Base-by-base conservation (phyloP, 805 yeast species). In the Saturnispora sanitii region DNA sequence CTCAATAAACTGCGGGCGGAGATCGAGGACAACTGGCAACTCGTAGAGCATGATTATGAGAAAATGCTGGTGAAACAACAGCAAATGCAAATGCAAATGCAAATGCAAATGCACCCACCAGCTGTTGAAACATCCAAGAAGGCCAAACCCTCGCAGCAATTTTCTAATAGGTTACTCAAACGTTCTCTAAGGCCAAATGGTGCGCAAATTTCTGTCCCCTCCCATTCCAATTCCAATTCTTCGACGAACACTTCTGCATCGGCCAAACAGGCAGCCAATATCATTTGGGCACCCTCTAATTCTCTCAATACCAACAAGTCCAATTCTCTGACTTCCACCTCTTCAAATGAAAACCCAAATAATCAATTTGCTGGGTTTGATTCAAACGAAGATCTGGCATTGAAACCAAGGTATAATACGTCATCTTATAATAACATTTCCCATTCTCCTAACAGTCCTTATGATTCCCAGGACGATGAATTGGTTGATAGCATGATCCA, bases 231-330 rank as follows among this genome's bases (percentile, higher is more conserved):
- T 17, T 11, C 25, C 15, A 33, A 19, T 16, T 15, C 21, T 22
- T 22, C 18, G 5, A 32, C 20, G 6, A 16, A 48, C 40, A 35
- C 44, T 37, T 35, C 49, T 7, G 50, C 47, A 11, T 39, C 51
- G 15, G 66, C 67, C 6, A 57, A 55, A 35, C 55, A 55, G 26
- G 66, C 66, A 3, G 66, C 66, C 0, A 58, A 58, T 32, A 44
- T 61, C 4, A 60, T 61, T 8, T 62, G 66, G 66, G 54, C 66
- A 4, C 66, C 66, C 7, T 56, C 61, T 2, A 50, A 51, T 17
- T 56, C 64, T 20, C 38, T 61, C 6, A 44, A 41, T 19, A 35
- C 42, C 4, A 30, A 52, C 12, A 47, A 48, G 15, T 40, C 45
- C 17, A 54, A 50, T 36, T 51, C 60, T 7, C 42, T 58, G 1